These are phyloP conservation scores for Ehretia macrophylla DNA, from an alignment of 257 asterid genomes.

Conservation along the genomic window DNA sequence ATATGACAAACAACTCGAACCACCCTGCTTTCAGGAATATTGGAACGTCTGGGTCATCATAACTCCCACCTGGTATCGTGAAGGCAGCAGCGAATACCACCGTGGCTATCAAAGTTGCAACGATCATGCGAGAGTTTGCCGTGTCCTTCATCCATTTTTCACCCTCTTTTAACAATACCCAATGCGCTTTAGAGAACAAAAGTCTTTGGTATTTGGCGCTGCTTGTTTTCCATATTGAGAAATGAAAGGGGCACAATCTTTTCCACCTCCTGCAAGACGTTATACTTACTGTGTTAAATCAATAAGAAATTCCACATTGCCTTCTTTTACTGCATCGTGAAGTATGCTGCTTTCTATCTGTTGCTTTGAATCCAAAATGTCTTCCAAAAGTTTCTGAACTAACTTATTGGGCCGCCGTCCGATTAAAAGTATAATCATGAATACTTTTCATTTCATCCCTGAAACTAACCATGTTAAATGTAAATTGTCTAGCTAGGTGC, in stretches of 20 bases:
- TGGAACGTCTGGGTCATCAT: conserved; percentile 15
- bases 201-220: conserved; percentile 10
- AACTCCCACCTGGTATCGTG: conserved; percentile 31
- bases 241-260: conserved; percentile 20
- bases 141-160: conserved; percentile 38
- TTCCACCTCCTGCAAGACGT: conserved; percentile 27
- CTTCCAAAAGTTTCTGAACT: too few species aligned
- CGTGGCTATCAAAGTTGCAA: conserved; percentile 27
- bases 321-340: conserved; percentile 15
- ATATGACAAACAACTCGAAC: conserved; percentile 21
- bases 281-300: too few species aligned
- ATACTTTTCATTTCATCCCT: too few species aligned
- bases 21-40: conserved; percentile 2
- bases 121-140: conserved; percentile 34
- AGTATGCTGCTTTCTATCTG: too few species aligned
- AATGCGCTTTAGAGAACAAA: conserved; percentile 29
- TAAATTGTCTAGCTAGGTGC: too few species aligned
- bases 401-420: too few species aligned
- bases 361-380: too few species aligned
- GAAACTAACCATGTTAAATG: too few species aligned
- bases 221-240: not conserved
- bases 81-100: conserved; percentile 33
- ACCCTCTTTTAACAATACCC: conserved; percentile 20
- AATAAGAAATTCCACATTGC: conserved; percentile 22
- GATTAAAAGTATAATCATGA: too few species aligned